phyloP scores from a whole-genome alignment of 2,329 filamentous ascomycete genomes.

The Arthroderma sp. region DNA sequence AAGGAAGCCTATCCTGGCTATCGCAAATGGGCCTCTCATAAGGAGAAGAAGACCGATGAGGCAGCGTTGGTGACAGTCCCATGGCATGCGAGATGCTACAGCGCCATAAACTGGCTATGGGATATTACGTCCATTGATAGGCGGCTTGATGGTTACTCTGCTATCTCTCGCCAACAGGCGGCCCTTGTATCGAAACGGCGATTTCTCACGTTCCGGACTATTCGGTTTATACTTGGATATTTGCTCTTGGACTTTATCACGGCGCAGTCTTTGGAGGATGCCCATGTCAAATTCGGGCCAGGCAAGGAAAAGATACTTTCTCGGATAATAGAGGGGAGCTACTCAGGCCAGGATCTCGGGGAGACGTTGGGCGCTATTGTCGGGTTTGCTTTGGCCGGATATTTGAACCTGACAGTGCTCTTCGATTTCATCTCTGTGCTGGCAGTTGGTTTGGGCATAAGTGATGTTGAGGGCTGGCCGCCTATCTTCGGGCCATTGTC shows the following conservation, averaged over 20 bases:
- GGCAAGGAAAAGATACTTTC: conserved; percentile 8
- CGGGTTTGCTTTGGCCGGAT: conserved; percentile 1
- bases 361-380: conserved; percentile 6
- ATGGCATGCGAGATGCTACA: background rate
- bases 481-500: conserved; percentile 7
- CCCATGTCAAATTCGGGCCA: conserved; percentile 3
- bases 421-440: conserved; percentile 2
- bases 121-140: conserved; percentile 5
- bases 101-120: background rate
- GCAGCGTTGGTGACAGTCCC: background rate
- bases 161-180: background rate
- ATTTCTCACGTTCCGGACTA: conserved; percentile 7
- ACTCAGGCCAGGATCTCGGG: conserved; percentile 3
- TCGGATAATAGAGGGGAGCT: background rate
- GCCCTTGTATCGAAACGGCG: background rate
- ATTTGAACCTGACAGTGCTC: background rate
- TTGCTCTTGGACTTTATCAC: conserved; percentile 7
- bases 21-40: background rate
- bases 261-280: conserved; percentile 5
- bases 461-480: conserved; percentile 8
- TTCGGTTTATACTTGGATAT: conserved; percentile 9
- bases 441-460: conserved; percentile 4
- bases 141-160: background rate
- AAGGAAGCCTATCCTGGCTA: background rate
- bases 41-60: background rate